Evolutionary conservation across 2,329 filamentous ascomycete genomes (phyloP).

Genomic region (Grosmannia serpens): DNA sequence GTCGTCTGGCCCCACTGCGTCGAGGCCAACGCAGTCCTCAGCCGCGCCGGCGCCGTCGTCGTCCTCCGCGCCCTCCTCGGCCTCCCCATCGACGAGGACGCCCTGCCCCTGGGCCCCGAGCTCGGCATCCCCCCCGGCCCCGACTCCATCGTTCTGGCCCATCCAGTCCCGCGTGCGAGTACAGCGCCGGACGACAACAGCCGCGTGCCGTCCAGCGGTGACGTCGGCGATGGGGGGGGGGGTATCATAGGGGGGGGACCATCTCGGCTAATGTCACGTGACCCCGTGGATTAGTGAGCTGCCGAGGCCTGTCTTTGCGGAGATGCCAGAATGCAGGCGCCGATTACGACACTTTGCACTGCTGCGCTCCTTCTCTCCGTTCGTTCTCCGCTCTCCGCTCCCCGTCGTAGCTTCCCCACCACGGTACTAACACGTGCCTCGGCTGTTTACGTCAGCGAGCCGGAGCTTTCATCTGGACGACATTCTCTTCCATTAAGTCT

Average conservation of each 20-base stretch:
- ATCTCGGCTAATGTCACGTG: too few relatives aligned
- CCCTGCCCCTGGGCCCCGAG: slow-evolving; percentile 77
- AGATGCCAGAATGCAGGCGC: too few relatives aligned
- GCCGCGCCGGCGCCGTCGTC: slow-evolving; percentile 76
- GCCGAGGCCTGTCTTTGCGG: too few relatives aligned
- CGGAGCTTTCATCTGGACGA: neutral
- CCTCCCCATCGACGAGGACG: slow-evolving; percentile 68
- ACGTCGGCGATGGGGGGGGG: too few relatives aligned
- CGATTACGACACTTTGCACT: too few relatives aligned
- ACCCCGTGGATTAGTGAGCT: too few relatives aligned
- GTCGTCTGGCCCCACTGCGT: slow-evolving; percentile 77
- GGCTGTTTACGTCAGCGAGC: slow-evolving; percentile 5
- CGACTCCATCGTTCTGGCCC: slow-evolving; percentile 70
- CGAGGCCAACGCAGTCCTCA: slow-evolving; percentile 84
- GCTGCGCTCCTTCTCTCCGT: too few relatives aligned
- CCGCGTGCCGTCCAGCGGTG: too few relatives aligned
- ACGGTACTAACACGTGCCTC: slow-evolving; percentile 7
- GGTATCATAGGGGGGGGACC: too few relatives aligned
- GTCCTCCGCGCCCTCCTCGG: slow-evolving; percentile 67
- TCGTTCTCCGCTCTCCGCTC: neutral
- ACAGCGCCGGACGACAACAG: too few relatives aligned
- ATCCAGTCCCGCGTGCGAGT: slow-evolving; percentile 41
- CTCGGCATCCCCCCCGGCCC: slow-evolving; percentile 56
- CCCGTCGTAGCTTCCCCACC: too few relatives aligned
- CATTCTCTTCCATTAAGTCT: neutral